A percentile compares a stretch with the other conserved stretches of the same genome.
These are phyloP conservation scores for Hypoxylon sp. DNA, from an alignment of 2,329 filamentous ascomycete genomes.

Conservation along the genomic window DNA sequence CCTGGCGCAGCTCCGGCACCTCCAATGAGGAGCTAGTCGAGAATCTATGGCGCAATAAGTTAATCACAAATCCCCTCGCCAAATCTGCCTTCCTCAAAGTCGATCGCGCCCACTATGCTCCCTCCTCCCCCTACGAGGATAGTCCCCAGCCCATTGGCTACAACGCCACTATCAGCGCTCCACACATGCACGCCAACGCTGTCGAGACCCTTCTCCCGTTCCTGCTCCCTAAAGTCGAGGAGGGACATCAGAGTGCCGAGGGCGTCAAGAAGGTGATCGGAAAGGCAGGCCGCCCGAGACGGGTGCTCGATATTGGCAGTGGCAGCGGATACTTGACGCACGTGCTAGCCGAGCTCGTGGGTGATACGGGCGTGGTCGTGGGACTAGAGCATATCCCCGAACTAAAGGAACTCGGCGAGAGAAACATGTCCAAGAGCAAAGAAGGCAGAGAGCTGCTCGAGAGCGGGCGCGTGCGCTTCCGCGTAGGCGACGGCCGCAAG, in stretches of 20 bases:
- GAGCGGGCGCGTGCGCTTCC: slow-evolving; percentile 75
- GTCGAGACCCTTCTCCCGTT: slow-evolving; percentile 63
- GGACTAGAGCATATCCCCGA: slow-evolving; percentile 80
- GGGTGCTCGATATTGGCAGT: slow-evolving; percentile 80
- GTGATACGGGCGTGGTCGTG: slow-evolving; percentile 67
- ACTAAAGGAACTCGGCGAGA: slow-evolving; percentile 71
- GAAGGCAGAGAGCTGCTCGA: slow-evolving; percentile 72
- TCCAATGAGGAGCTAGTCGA: slow-evolving; percentile 81
- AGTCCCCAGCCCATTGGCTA: slow-evolving; percentile 68
- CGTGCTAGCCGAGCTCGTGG: slow-evolving; percentile 83
- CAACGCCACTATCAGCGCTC: slow-evolving; percentile 69
- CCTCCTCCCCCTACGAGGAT: slow-evolving; percentile 75
- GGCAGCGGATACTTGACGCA: slow-evolving; percentile 90
- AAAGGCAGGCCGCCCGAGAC: slow-evolving; percentile 51
- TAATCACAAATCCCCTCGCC: slow-evolving; percentile 80
- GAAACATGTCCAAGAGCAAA: slow-evolving; percentile 74
- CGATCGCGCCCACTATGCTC: slow-evolving; percentile 88
- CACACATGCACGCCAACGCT: slow-evolving; percentile 72
- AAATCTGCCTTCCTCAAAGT: slow-evolving; percentile 86
- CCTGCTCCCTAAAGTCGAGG: slow-evolving; percentile 48
- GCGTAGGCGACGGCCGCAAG: slow-evolving; percentile 79
- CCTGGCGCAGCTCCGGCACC: slow-evolving; percentile 85
- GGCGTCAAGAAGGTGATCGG: slow-evolving; percentile 25
- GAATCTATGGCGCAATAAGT: slow-evolving; percentile 78
- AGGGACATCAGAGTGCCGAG: not conserved